Conservation (phyloP, 2,329 filamentous ascomycete species). For the Fonsecaea multimorphosa region DNA sequence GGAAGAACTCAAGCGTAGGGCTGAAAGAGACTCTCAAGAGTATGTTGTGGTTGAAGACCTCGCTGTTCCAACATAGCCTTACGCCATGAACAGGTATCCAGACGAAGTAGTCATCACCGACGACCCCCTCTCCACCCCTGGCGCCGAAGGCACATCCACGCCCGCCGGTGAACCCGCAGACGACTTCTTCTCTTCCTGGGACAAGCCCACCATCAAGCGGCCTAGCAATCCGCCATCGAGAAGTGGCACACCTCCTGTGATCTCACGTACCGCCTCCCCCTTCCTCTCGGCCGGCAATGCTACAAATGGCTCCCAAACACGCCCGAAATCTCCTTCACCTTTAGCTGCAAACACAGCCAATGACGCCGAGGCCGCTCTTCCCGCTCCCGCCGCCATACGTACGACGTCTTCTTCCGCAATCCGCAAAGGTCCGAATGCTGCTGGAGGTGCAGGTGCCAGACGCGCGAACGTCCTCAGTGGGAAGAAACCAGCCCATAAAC, state of each 20-base stretch:
- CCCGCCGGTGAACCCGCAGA: conserved; percentile 75
- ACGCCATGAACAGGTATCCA: conserved; percentile 67
- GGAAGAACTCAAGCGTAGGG: conserved; percentile 88
- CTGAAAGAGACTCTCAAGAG: conserved; percentile 82
- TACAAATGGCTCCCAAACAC: conserved; percentile 71
- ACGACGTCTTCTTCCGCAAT: conserved; percentile 80
- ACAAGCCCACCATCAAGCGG: conserved; percentile 95
- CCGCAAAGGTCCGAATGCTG: conserved; percentile 68
- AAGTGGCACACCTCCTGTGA: conserved; percentile 80
- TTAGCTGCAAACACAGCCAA: conserved; percentile 59
- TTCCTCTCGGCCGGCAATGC: conserved; percentile 74
- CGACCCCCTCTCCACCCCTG: conserved; percentile 61
- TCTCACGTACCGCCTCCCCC: conserved; percentile 83
- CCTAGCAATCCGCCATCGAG: conserved; percentile 92
- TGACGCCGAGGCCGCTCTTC: conserved; percentile 57
- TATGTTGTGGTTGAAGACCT: conserved; percentile 54
- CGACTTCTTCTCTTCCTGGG: conserved; percentile 99
- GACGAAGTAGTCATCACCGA: conserved; percentile 86
- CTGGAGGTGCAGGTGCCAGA: conserved; percentile 66
- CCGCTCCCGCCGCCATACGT: conserved; percentile 70
- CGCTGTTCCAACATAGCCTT: not conserved
- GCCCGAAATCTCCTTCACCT: conserved; percentile 74
- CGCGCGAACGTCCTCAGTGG: conserved; percentile 85
- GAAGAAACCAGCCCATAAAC: conserved; percentile 75
- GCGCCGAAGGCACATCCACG: conserved; percentile 69